Percentiles rank a stretch among this genome's conserved stretches.
Conservation (phyloP, 2,329 filamentous ascomycete genomes). For the Fusarium sp. region DNA sequence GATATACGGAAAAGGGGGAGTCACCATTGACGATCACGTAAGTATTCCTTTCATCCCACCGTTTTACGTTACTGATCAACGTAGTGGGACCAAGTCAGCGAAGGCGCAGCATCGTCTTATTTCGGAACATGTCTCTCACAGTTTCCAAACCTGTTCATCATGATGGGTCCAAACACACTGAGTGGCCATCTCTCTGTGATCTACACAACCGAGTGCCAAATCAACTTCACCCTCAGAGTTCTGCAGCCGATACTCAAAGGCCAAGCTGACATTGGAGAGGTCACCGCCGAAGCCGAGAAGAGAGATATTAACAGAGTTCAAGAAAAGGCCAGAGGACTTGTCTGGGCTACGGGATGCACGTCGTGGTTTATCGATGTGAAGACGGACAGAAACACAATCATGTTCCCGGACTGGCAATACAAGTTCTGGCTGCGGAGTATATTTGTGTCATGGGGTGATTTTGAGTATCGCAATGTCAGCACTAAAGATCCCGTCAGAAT, state of each 20-base stretch:
- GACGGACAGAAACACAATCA: slow-evolving; percentile 63
- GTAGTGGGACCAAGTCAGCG: slow-evolving; percentile 47
- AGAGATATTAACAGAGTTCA: slow-evolving; percentile 55
- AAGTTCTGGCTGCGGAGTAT: slow-evolving; percentile 62
- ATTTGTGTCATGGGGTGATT: slow-evolving; percentile 57
- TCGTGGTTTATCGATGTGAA: slow-evolving; percentile 65
- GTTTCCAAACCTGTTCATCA: slow-evolving; percentile 60
- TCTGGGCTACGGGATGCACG: slow-evolving; percentile 64
- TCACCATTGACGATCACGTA: slow-evolving; percentile 57
- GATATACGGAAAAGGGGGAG: slow-evolving; percentile 58
- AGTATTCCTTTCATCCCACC: slow-evolving; percentile 19
- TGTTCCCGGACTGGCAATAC: slow-evolving; percentile 67
- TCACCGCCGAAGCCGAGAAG: slow-evolving; percentile 51
- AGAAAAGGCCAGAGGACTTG: slow-evolving; percentile 56
- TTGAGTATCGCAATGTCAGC: slow-evolving; percentile 40
- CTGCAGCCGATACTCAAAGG: slow-evolving; percentile 55
- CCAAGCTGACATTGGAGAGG: slow-evolving; percentile 47
- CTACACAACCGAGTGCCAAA: slow-evolving; percentile 65
- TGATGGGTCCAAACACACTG: slow-evolving; percentile 53
- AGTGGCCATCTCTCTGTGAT: slow-evolving; percentile 65
- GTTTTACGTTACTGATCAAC: slow-evolving; percentile 39
- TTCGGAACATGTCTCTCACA: slow-evolving; percentile 62
- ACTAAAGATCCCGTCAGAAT: not conserved
- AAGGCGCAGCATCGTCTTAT: slow-evolving; percentile 56
- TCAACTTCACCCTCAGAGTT: slow-evolving; percentile 57